phyloP scores from a whole-genome alignment of 805 yeast genomes.

The Saccharomycopsis sp. region DNA sequence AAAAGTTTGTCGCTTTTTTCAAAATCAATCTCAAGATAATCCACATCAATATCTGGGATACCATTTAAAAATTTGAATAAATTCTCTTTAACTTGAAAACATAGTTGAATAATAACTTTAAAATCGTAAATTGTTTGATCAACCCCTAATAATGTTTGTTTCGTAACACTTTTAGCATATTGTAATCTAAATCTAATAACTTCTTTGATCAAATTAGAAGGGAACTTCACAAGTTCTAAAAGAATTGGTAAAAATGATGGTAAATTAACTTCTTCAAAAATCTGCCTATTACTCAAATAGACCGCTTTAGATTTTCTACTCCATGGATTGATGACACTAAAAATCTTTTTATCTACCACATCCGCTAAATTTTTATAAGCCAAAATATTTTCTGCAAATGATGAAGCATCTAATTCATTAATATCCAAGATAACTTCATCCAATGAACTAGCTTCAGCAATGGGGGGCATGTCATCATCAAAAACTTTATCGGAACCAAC shows the following conservation, averaged over 20 bases:
- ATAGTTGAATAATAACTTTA: conserved; percentile 62
- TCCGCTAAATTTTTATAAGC: conserved; percentile 49
- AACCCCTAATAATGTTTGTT: conserved; percentile 91
- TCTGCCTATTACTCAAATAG: conserved; percentile 46
- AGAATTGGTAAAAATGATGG: conserved; percentile 64
- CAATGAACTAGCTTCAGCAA: neutral
- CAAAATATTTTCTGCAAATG: conserved; percentile 15
- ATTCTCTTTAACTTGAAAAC: conserved; percentile 50
- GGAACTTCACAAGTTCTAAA: conserved; percentile 59
- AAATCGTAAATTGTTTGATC: conserved; percentile 89
- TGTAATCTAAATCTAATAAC: conserved; percentile 61
- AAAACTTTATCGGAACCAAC: neutral
- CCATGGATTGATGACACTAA: conserved; percentile 68
- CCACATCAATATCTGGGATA: conserved; percentile 44
- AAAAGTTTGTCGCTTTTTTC: conserved; percentile 49
- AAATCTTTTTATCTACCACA: conserved; percentile 59
- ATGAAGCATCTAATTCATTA: conserved; percentile 10
- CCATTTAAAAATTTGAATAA: conserved; percentile 27
- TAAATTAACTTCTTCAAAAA: conserved; percentile 57
- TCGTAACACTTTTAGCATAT: conserved; percentile 67
- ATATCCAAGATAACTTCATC: neutral
- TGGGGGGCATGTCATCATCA: neutral
- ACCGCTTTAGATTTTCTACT: conserved; percentile 71
- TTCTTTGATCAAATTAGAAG: conserved; percentile 70
- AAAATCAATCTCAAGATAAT: conserved; percentile 49